A percentile compares a stretch with the other conserved stretches of the same genome.
These are phyloP conservation scores for Candida parachauliodes DNA, from an alignment of 805 yeast genomes.

Conservation along the genomic window DNA sequence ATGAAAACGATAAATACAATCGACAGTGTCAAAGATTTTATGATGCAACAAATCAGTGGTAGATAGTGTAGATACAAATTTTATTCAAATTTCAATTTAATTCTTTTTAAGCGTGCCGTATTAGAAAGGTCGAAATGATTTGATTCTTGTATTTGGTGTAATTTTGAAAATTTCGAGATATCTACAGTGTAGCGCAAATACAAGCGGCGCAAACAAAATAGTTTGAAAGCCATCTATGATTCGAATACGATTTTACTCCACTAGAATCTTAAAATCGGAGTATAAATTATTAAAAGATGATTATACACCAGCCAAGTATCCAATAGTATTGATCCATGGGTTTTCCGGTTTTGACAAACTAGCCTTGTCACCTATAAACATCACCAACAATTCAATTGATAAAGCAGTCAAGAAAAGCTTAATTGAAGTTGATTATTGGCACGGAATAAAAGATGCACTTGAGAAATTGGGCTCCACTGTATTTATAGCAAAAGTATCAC, in stretches of 20 bases:
- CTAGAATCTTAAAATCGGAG: constrained; percentile 5
- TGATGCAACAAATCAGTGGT: constrained; percentile 48
- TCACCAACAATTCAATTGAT: constrained; percentile 1
- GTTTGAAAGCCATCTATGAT: too few species aligned
- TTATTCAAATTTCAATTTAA: too few species aligned
- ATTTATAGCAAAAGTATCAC: constrained; percentile 73
- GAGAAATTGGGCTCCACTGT: constrained; percentile 63
- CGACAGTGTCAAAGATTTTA: constrained; percentile 61
- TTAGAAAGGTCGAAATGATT: too few species aligned
- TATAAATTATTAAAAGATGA: constrained; percentile 19
- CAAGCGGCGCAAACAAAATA: too few species aligned
- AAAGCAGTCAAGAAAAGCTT: constrained; percentile 19
- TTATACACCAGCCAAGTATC: constrained; percentile 61
- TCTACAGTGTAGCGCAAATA: too few species aligned
- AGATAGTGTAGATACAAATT: background rate
- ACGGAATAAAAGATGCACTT: constrained; percentile 66
- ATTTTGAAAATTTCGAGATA: too few species aligned
- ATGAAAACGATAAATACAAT: constrained; percentile 63
- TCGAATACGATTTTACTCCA: background rate
- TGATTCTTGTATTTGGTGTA: too few species aligned
- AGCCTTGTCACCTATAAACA: constrained; percentile 17
- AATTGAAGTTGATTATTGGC: constrained; percentile 68
- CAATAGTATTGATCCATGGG: constrained; percentile 84
- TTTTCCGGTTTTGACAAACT: constrained; percentile 72
- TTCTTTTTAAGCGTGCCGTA: too few species aligned